These are phyloP conservation scores for Cryptococcus hybrid DNA, from an alignment of 1,284 basidiomycete genomes.

Conservation along the genomic window DNA sequence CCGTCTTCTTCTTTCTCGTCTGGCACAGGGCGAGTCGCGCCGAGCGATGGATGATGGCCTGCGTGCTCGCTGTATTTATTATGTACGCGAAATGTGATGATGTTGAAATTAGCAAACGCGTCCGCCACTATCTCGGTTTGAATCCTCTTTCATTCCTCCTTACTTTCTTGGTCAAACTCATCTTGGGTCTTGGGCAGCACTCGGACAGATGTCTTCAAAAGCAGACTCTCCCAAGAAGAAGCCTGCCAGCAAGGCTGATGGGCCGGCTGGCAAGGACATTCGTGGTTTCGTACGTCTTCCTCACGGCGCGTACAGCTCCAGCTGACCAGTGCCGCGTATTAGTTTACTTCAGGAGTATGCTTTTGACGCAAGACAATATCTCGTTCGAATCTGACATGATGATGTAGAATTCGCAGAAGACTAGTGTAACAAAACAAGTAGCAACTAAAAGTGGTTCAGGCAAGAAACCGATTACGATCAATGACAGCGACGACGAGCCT, in stretches of 20 bases:
- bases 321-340: background rate
- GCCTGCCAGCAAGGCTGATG: background rate
- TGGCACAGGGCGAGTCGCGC: too few relatives aligned
- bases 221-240: slow-evolving; percentile 13
- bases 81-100: too few relatives aligned
- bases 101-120: too few relatives aligned
- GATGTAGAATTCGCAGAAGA: background rate
- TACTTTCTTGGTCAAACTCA: too few relatives aligned
- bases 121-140: too few relatives aligned
- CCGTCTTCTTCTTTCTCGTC: background rate
- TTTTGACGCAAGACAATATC: background rate
- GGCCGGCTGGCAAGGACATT: slow-evolving; percentile 13
- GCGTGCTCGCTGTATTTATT: too few relatives aligned
- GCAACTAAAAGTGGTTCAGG: slow-evolving; percentile 20
- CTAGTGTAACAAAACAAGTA: background rate
- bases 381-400: background rate
- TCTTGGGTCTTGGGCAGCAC: too few relatives aligned
- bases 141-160: too few relatives aligned
- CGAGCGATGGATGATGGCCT: too few relatives aligned
- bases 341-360: background rate
- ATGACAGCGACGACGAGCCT: slow-evolving; percentile 25
- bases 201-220: background rate
- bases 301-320: background rate
- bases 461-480: slow-evolving; percentile 37
- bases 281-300: slow-evolving; percentile 15